A percentile compares a stretch with the other conserved stretches of the same genome.
phyloP scores from a whole-genome alignment of 805 yeast species.

The Candida caryicola region DNA sequence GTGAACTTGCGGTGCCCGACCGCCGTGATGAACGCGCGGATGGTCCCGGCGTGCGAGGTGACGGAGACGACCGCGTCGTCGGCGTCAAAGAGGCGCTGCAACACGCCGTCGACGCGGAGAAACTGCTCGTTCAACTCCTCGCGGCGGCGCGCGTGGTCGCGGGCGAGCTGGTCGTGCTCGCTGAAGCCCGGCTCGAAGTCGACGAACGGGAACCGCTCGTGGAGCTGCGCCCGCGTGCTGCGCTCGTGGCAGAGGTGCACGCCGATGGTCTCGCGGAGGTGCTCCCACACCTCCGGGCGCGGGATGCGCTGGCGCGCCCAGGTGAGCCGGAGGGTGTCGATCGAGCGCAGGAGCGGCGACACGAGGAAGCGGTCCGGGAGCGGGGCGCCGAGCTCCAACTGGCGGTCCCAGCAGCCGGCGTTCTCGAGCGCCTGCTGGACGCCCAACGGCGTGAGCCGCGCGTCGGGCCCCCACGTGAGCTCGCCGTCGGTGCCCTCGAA shows the following conservation, averaged over 20 bases:
- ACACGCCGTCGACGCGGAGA: constrained; percentile 18
- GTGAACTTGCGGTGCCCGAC: constrained; percentile 29
- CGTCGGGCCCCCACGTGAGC: constrained; percentile 24
- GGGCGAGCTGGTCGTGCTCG: constrained; percentile 19
- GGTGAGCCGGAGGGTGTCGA: constrained; percentile 18
- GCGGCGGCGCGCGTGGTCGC: constrained; percentile 5
- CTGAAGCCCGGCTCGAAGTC: constrained; percentile 19
- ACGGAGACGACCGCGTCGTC: constrained; percentile 16
- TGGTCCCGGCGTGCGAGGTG: constrained; percentile 29
- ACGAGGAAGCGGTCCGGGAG: constrained; percentile 23
- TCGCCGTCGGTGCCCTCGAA: constrained; percentile 24
- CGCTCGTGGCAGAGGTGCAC: constrained; percentile 25
- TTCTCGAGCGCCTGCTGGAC: constrained; percentile 24
- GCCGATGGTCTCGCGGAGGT: constrained; percentile 25
- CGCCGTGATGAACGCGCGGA: constrained; percentile 22
- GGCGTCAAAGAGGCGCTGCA: constrained; percentile 20
- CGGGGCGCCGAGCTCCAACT: constrained; percentile 20
- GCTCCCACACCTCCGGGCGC: constrained; percentile 18
- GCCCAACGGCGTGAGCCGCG: constrained; percentile 23
- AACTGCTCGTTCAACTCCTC: constrained; percentile 21
- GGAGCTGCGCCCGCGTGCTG: constrained; percentile 14
- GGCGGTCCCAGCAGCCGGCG: constrained; percentile 17
- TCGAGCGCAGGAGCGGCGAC: constrained; percentile 27
- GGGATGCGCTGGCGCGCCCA: constrained; percentile 20
- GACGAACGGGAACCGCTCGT: constrained; percentile 14